Evolutionary conservation across 352 stramenopile species (phyloP).

Genomic region (Phytophthora chlamydospora): DNA sequence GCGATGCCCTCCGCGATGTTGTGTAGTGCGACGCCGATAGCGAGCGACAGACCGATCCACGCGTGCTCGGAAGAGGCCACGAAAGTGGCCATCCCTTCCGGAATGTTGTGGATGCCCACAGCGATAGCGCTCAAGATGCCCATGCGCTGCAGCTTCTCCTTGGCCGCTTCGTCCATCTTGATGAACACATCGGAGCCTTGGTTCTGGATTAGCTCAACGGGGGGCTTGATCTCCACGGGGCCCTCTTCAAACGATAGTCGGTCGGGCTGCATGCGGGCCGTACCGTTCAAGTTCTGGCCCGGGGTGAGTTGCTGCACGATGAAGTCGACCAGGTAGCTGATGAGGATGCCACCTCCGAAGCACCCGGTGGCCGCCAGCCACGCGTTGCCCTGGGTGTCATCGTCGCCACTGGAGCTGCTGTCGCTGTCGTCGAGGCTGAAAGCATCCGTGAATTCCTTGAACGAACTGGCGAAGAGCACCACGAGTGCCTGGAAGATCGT

Average conservation of each 20-base stretch:
- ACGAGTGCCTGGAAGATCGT: conserved; percentile 83
- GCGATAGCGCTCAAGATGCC: conserved; percentile 93
- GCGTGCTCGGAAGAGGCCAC: conserved; percentile 91
- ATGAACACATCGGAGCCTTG: conserved; percentile 49
- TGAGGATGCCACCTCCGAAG: conserved; percentile 85
- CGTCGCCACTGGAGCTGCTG: conserved; percentile 11
- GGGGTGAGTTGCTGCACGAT: conserved; percentile 53
- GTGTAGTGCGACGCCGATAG: conserved; percentile 94
- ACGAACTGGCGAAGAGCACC: conserved; percentile 62
- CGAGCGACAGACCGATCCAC: conserved; percentile 87
- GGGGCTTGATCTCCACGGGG: conserved; percentile 38
- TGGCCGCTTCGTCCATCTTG: conserved; percentile 53
- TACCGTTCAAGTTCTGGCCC: conserved; percentile 44
- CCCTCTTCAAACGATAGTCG: conserved; percentile 45
- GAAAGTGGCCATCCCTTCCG: conserved; percentile 96
- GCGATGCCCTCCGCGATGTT: conserved; percentile 97
- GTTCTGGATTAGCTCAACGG: conserved; percentile 61
- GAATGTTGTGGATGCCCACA: conserved; percentile 97
- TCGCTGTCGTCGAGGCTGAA: conserved; percentile 34
- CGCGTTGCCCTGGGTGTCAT: conserved; percentile 41
- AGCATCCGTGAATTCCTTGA: conserved; percentile 47
- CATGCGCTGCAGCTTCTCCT: conserved; percentile 78
- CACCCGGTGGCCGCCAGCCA: conserved; percentile 84
- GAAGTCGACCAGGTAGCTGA: conserved; percentile 60
- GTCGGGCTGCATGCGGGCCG: conserved; percentile 38